Conservation (phyloP, 2,329 filamentous ascomycete species). For the Fusarium cicatricum region DNA sequence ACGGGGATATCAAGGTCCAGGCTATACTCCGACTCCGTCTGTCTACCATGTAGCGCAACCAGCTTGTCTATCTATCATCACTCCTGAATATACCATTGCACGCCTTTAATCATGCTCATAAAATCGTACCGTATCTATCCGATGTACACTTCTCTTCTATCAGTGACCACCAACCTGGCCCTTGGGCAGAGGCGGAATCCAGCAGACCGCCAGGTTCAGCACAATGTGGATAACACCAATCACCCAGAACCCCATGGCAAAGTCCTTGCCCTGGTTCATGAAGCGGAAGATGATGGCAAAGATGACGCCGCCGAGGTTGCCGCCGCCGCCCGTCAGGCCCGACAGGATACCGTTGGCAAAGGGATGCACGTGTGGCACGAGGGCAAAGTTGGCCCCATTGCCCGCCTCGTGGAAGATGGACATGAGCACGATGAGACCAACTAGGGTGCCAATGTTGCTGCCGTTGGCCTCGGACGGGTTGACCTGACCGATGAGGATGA, state of each 20-base stretch:
- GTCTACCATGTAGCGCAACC: neutral
- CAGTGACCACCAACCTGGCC: slow-evolving; percentile 48
- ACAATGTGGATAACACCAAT: slow-evolving; percentile 79
- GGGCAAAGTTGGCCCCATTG: slow-evolving; percentile 88
- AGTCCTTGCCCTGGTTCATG: slow-evolving; percentile 67
- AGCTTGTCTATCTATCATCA: neutral
- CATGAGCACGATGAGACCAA: slow-evolving; percentile 79
- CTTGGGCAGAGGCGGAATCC: slow-evolving; percentile 63
- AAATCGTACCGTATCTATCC: neutral
- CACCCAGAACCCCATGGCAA: slow-evolving; percentile 78
- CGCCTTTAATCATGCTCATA: slow-evolving; percentile 11
- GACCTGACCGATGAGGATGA: slow-evolving; percentile 69
- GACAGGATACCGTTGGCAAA: slow-evolving; percentile 81
- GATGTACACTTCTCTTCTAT: neutral
- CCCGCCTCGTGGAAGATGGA: slow-evolving; percentile 85
- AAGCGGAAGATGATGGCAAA: slow-evolving; percentile 88
- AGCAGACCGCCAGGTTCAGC: slow-evolving; percentile 70
- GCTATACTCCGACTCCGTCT: neutral
- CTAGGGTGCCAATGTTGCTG: slow-evolving; percentile 62
- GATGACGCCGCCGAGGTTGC: slow-evolving; percentile 85
- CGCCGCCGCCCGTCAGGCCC: slow-evolving; percentile 79
- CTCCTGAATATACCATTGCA: slow-evolving; percentile 2
- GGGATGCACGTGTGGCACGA: slow-evolving; percentile 87
- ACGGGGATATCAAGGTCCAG: slow-evolving; percentile 13
- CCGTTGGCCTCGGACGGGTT: slow-evolving; percentile 64